Conservation (phyloP, 495 filamentous ascomycete genomes). For the Aspergillus incahuasiensis region DNA sequence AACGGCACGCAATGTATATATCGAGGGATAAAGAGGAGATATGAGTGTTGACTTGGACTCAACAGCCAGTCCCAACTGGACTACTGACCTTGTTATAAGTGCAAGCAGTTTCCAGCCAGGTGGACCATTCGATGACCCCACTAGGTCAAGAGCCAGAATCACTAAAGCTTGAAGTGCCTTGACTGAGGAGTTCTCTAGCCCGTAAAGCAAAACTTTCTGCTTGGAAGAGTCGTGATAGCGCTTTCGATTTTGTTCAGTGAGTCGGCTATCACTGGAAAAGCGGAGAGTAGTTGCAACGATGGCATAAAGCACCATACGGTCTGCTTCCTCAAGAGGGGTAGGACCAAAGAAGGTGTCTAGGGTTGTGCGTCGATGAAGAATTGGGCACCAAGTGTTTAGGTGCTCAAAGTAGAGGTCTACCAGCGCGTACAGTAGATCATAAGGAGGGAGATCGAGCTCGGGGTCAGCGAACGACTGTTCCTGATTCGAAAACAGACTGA, state of each 20-base stretch:
- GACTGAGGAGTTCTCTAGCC: conserved; percentile 81
- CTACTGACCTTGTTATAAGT: conserved; percentile 76
- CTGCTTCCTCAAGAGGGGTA: conserved; percentile 68
- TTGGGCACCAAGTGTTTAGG: conserved; percentile 87
- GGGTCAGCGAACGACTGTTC: conserved; percentile 46
- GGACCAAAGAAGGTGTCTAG: conserved; percentile 78
- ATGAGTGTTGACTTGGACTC: conserved; percentile 72
- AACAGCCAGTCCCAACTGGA: conserved; percentile 76
- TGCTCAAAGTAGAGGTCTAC: conserved; percentile 88
- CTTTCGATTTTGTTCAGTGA: conserved; percentile 65
- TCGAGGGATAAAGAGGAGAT: conserved; percentile 70
- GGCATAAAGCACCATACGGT: conserved; percentile 77
- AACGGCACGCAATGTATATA: conserved; percentile 78
- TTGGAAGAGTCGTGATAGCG: conserved; percentile 77
- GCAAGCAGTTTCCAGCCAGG: conserved; percentile 87
- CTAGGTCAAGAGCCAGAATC: conserved; percentile 73
- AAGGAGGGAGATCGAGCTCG: conserved; percentile 77
- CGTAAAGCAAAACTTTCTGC: conserved; percentile 77
- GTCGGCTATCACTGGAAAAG: conserved; percentile 68
- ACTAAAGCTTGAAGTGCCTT: conserved; percentile 82
- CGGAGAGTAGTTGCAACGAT: conserved; percentile 81
- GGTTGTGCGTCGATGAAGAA: conserved; percentile 74
- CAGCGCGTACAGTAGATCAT: conserved; percentile 74
- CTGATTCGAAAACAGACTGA: conserved; percentile 39
- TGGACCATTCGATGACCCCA: conserved; percentile 76